Evolutionary conservation across 2,329 filamentous ascomycete species (phyloP).

Genomic region (Penicillium thymicola): DNA sequence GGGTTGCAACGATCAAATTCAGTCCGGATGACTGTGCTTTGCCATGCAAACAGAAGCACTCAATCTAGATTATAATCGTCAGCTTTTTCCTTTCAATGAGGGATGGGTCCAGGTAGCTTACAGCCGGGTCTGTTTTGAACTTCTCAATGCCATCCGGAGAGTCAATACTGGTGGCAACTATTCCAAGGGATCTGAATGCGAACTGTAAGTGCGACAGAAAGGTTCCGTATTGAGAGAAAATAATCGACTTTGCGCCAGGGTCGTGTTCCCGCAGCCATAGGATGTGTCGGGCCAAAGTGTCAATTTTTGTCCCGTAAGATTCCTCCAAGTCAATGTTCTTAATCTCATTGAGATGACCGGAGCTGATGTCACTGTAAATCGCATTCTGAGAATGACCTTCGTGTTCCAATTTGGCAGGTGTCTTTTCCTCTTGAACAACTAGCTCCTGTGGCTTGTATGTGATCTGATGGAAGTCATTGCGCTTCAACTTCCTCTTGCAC

Average conservation of each 20-base stretch:
- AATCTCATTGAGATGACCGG: slow-evolving; percentile 71
- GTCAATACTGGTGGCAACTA: slow-evolving; percentile 70
- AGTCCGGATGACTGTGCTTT: slow-evolving; percentile 84
- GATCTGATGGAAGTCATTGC: slow-evolving; percentile 76
- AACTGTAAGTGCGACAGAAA: slow-evolving; percentile 71
- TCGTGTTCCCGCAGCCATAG: slow-evolving; percentile 82
- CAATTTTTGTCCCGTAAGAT: slow-evolving; percentile 87
- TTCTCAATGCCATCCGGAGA: slow-evolving; percentile 64
- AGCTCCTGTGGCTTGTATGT: slow-evolving; percentile 75
- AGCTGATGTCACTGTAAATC: slow-evolving; percentile 77
- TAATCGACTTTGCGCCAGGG: slow-evolving; percentile 81
- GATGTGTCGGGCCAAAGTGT: slow-evolving; percentile 75
- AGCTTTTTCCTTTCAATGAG: background rate
- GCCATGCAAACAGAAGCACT: slow-evolving; percentile 86
- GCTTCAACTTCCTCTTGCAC: slow-evolving; percentile 69
- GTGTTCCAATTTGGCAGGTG: slow-evolving; percentile 27
- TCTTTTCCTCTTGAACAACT: slow-evolving; percentile 58
- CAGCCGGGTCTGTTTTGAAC: slow-evolving; percentile 70
- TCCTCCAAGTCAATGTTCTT: slow-evolving; percentile 70
- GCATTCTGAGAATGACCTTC: slow-evolving; percentile 37
- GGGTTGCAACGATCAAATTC: slow-evolving; percentile 87
- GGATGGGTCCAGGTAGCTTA: slow-evolving; percentile 22
- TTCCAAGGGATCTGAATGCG: slow-evolving; percentile 69
- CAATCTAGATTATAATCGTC: slow-evolving; percentile 46
- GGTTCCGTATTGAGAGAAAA: slow-evolving; percentile 88